Evolutionary conservation across 2,329 filamentous ascomycete genomes (phyloP), one percentile per base, ranked within the genome.

Genomic region (Fusarium sp.): DNA sequence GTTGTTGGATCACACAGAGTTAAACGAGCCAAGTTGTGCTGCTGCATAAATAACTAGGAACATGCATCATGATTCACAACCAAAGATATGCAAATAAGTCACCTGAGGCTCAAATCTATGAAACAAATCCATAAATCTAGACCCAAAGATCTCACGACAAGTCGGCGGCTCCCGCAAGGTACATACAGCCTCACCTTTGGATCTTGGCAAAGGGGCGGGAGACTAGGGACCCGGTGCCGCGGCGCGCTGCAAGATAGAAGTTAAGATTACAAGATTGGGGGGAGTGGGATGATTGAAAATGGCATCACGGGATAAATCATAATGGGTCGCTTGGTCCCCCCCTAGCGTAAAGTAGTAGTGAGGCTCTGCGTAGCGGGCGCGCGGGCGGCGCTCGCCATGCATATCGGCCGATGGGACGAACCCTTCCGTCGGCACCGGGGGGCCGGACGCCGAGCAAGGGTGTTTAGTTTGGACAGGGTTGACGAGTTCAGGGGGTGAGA

Each of bases 401-500:
- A 65, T 67, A 44, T 73, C 68, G 64, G 44, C 36, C 58, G 64
- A 72, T 58, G 58, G 27, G 31, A 50, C 51, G 38, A 68, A 62
- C 57, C 64, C 64, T 61, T 49, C 27, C 42, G 46, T 58, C 53
- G 65, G 65, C 49, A 38, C 58, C 61, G 65, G 68, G 68, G 65
- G 58, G 50, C 57, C 42, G 61, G 61, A 58, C 23, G 49, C 46
- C 46, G 13, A 63, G 42, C 31, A 53, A 34, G 53, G 34, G 31
- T 44, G 51, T 33, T 25, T 38, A 16, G 56, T 33, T 31, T 31
- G 56, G n/a, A 6, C 33, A 46, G 49, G 54, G 44, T 13, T 16
- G 55, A 69, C 57, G 36, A 51, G 25, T 25, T 25, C 27, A 53
- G 53, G n/a, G 36, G 53, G 25, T 29, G 44, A 9, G 5, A 31